phyloP scores from a whole-genome alignment of 306 rosid genomes.

The Castanopsis chinensis region DNA sequence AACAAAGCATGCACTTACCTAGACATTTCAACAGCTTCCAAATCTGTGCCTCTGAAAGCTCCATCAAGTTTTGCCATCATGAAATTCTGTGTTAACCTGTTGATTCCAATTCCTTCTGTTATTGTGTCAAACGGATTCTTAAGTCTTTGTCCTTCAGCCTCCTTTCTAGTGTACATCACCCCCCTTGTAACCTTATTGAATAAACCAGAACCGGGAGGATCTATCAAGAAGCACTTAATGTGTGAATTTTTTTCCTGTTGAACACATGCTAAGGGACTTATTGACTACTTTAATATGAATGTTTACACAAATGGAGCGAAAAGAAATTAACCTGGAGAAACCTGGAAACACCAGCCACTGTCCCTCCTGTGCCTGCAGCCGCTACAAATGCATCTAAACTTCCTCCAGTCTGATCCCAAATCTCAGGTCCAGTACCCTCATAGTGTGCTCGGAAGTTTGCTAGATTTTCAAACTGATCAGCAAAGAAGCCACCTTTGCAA shows the following conservation, averaged over 20 bases:
- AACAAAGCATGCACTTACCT: slow-evolving; percentile 42
- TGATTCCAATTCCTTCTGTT: slow-evolving; percentile 94
- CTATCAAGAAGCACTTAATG: slow-evolving; percentile 78
- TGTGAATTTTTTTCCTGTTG: slow-evolving; percentile 74
- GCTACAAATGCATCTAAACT: slow-evolving; percentile 77
- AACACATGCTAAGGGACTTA: slow-evolving; percentile 14
- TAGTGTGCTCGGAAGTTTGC: slow-evolving; percentile 86
- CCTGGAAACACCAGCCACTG: slow-evolving; percentile 81
- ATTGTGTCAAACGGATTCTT: slow-evolving; percentile 91
- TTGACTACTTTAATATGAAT: background rate
- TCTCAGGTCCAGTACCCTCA: slow-evolving; percentile 92
- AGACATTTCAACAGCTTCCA: slow-evolving; percentile 54
- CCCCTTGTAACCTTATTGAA: slow-evolving; percentile 89
- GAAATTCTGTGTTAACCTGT: slow-evolving; percentile 78
- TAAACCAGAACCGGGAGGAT: slow-evolving; percentile 94
- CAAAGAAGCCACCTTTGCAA: slow-evolving; percentile 83
- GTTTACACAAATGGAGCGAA: background rate
- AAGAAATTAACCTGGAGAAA: slow-evolving; percentile 49
- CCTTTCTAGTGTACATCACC: slow-evolving; percentile 84
- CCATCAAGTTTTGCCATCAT: slow-evolving; percentile 79
- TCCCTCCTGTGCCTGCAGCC: slow-evolving; percentile 95
- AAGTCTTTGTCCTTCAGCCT: slow-evolving; percentile 87
- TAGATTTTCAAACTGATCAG: slow-evolving; percentile 89
- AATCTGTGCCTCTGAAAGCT: slow-evolving; percentile 82
- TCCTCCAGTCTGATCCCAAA: slow-evolving; percentile 81